Conservation (phyloP, 441 rosid genomes). For the Gossypium gossypioides region DNA sequence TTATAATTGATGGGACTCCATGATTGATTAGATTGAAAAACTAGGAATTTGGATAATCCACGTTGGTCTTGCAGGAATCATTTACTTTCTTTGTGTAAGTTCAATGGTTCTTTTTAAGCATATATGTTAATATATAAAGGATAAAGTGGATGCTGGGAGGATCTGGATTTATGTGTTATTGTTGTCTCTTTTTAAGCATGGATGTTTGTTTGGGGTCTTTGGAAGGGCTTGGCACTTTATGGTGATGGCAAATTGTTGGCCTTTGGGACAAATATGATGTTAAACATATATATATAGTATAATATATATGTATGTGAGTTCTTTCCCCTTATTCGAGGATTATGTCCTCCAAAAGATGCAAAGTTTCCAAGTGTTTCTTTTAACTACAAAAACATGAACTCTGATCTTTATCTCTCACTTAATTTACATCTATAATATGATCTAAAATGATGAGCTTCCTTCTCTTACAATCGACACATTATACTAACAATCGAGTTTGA, state of each 20-base stretch:
- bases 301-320: not conserved
- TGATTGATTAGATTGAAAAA: conserved; percentile 2
- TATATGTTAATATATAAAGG: not conserved
- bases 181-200: not conserved
- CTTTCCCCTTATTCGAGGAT: not conserved
- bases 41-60: not conserved
- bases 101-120: not conserved
- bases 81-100: not conserved
- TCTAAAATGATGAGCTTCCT: not conserved
- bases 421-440: not conserved
- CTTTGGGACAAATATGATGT: not conserved
- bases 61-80: not conserved
- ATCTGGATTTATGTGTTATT: not conserved
- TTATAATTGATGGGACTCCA: not conserved
- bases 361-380: not conserved
- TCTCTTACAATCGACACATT: not conserved
- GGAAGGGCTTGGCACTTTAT: not conserved
- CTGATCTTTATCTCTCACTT: not conserved
- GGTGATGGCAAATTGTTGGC: conserved; percentile 7
- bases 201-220: not conserved
- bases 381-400: not conserved
- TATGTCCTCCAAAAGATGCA: not conserved
- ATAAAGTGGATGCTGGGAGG: not conserved
- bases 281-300: not conserved
- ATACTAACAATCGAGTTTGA: not conserved